These are phyloP conservation scores for Trichoderma asperelloides DNA, from an alignment of 495 filamentous ascomycete genomes.

Conservation along the genomic window DNA sequence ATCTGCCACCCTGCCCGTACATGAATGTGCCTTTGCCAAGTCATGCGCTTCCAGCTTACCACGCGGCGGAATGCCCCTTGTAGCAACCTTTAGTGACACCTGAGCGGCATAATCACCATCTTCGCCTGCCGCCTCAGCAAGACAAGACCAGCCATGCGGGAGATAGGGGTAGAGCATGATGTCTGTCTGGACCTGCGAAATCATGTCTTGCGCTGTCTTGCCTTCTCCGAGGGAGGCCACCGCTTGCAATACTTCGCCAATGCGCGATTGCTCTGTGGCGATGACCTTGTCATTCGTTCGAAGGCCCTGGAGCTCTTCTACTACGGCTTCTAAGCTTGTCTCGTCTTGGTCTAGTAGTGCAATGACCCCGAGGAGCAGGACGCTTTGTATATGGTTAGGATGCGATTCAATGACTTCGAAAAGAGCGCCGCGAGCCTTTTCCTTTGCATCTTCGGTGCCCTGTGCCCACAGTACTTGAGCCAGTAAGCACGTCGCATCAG, in stretches of 20 bases:
- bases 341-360: constrained; percentile 69
- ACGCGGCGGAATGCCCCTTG: constrained; percentile 58
- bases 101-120: constrained; percentile 49
- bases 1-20: constrained; percentile 60
- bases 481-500: constrained; percentile 80
- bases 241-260: constrained; percentile 37
- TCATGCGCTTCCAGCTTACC: constrained; percentile 59
- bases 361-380: constrained; percentile 72
- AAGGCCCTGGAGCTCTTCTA: constrained; percentile 63
- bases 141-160: constrained; percentile 66
- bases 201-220: constrained; percentile 23
- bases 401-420: constrained; percentile 65
- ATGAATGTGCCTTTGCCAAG: constrained; percentile 66
- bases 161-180: constrained; percentile 70
- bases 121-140: constrained; percentile 43
- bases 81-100: constrained; percentile 75
- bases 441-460: constrained; percentile 63
- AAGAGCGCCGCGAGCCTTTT: constrained; percentile 68
- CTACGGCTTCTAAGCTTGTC: constrained; percentile 71
- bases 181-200: constrained; percentile 53
- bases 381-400: constrained; percentile 65
- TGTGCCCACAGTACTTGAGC: constrained; percentile 90
- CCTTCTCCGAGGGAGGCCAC: constrained; percentile 29
- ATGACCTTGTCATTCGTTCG: constrained; percentile 49
- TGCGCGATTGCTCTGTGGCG: constrained; percentile 33